phyloP scores from a whole-genome alignment of 441 rosid species.

The Populus tomentosa region DNA sequence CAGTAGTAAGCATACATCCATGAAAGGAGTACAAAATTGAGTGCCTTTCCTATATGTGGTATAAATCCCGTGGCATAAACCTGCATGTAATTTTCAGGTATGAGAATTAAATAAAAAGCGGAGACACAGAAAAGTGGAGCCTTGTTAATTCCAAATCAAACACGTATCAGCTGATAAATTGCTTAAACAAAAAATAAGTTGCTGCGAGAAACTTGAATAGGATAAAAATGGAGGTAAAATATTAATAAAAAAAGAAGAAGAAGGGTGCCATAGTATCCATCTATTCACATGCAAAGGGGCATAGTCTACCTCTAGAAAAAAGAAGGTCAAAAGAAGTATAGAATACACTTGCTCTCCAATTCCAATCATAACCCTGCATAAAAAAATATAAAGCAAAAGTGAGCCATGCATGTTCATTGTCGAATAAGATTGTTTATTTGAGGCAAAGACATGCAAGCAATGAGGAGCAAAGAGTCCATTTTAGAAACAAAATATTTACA shows the following conservation, averaged over 20 bases:
- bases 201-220: background rate
- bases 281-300: background rate
- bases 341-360: slow-evolving; percentile 91
- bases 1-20: slow-evolving; percentile 99
- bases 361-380: slow-evolving; percentile 70
- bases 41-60: slow-evolving; percentile 74
- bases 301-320: slow-evolving; percentile 67
- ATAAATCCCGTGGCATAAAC: slow-evolving; percentile 67
- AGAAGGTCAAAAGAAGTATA: slow-evolving; percentile 67
- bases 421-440: background rate
- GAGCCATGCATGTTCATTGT: slow-evolving; percentile 1
- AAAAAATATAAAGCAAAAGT: slow-evolving; percentile 16
- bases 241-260: background rate
- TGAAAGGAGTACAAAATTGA: slow-evolving; percentile 79
- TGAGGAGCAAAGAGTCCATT: slow-evolving; percentile 3
- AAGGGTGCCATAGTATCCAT: background rate
- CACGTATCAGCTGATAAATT: background rate
- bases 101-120: slow-evolving; percentile 1
- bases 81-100: slow-evolving; percentile 37
- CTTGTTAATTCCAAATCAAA: background rate
- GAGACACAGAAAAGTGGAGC: background rate
- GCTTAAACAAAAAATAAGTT: background rate
- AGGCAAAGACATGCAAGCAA: background rate
- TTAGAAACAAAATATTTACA: slow-evolving; percentile 1
- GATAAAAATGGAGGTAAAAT: background rate